Percentiles rank a stretch among this genome's conserved stretches.
phyloP scores from a whole-genome alignment of 2,329 filamentous ascomycete species.

The Pyricularia sp. region DNA sequence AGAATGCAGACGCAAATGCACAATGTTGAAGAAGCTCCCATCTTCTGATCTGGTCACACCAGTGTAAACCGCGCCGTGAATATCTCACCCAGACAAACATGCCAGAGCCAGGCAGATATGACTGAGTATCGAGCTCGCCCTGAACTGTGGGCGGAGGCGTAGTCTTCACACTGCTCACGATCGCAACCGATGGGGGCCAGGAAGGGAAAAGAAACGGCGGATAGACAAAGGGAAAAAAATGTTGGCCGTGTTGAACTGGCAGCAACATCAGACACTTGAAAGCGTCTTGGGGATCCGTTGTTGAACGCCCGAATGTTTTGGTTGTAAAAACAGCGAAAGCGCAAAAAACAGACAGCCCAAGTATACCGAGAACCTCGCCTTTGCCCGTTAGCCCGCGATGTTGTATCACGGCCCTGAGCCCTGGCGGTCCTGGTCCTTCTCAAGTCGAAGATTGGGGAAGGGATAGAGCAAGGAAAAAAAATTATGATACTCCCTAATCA shows the following conservation, averaged over 20 bases:
- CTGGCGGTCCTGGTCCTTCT: constrained; percentile 12
- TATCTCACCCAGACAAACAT: background rate
- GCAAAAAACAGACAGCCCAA: constrained; percentile 60
- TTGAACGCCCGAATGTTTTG: constrained; percentile 74
- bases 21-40: background rate
- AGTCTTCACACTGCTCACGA: background rate
- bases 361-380: constrained; percentile 28
- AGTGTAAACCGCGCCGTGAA: background rate
- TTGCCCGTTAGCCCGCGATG: constrained; percentile 48
- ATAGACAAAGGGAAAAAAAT: constrained; percentile 7
- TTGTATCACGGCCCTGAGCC: constrained; percentile 56
- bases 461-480: constrained; percentile 9
- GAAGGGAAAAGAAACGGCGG: background rate
- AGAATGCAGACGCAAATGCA: background rate
- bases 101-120: background rate
- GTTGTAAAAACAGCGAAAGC: constrained; percentile 77
- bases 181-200: background rate
- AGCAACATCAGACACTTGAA: constrained; percentile 39
- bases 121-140: background rate
- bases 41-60: background rate
- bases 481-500: background rate
- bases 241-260: constrained; percentile 57
- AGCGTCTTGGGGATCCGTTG: constrained; percentile 58
- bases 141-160: background rate
- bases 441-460: constrained; percentile 2